These are phyloP conservation scores for Tolypocladium ophioglossoides DNA, from an alignment of 2,329 filamentous ascomycete species.

Conservation along the genomic window DNA sequence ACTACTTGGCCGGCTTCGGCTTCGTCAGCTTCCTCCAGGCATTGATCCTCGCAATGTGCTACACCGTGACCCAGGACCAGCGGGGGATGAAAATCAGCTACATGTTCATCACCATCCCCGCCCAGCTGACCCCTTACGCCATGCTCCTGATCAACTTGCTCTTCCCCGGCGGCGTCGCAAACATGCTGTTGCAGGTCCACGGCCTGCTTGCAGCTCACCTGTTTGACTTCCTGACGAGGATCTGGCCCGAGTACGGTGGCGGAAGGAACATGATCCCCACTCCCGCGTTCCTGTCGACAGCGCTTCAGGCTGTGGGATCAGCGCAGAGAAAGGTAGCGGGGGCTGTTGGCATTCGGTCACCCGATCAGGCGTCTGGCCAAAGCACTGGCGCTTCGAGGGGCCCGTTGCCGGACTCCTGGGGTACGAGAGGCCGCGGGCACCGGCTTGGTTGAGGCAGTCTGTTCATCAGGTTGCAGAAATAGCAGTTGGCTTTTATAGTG, in stretches of 20 bases:
- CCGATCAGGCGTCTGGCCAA: conserved; percentile 22
- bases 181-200: conserved; percentile 53
- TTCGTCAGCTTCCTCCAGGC: conserved; percentile 43
- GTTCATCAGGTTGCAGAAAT: background rate
- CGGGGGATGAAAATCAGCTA: conserved; percentile 66
- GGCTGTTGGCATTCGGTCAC: conserved; percentile 31
- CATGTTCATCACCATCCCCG: conserved; percentile 73
- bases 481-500: background rate
- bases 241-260: conserved; percentile 83
- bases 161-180: conserved; percentile 42
- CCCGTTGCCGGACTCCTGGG: conserved; percentile 54
- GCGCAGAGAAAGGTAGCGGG: conserved; percentile 36
- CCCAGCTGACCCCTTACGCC: conserved; percentile 70
- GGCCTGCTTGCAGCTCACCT: conserved; percentile 84
- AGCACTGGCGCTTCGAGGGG: conserved; percentile 33
- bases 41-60: conserved; percentile 68
- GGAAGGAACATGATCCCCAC: conserved; percentile 69
- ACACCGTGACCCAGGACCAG: conserved; percentile 81
- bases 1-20: conserved; percentile 19
- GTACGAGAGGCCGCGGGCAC: conserved; percentile 48
- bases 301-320: conserved; percentile 40
- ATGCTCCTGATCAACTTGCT: conserved; percentile 69
- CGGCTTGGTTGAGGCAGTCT: conserved; percentile 39
- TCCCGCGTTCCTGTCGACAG: conserved; percentile 57
- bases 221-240: conserved; percentile 78